Evolutionary conservation across 2,329 filamentous ascomycete species (phyloP).

Genomic region (Pseudopyrenochaeta lycopersici): DNA sequence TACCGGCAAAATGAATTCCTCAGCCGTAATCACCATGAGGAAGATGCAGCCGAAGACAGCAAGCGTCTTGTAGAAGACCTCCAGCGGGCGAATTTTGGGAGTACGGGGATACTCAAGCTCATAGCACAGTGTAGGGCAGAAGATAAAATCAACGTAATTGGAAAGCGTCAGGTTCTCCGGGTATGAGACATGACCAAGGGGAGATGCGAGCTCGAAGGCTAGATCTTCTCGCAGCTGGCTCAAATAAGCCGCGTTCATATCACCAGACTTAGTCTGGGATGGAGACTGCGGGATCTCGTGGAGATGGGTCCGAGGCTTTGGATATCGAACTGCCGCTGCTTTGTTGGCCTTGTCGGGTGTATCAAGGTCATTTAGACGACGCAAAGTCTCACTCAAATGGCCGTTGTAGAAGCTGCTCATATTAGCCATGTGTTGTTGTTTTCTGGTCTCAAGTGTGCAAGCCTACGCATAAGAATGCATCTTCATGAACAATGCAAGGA

Average conservation of each 20-base stretch:
- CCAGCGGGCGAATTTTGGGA: conserved; percentile 76
- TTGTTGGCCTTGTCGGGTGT: conserved; percentile 74
- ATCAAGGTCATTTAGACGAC: conserved; percentile 81
- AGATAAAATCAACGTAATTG: conserved; percentile 87
- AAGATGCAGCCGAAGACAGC: conserved; percentile 98
- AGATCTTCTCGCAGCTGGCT: conserved; percentile 82
- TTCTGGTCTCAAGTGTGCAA: too few species aligned
- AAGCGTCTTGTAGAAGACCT: conserved; percentile 83
- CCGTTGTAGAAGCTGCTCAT: conserved; percentile 86
- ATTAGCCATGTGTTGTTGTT: not conserved
- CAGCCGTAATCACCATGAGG: conserved; percentile 86
- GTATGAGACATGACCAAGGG: conserved; percentile 88
- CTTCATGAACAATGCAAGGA: conserved; percentile 95
- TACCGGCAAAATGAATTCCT: conserved; percentile 95
- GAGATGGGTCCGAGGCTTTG: conserved; percentile 58
- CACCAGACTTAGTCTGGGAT: conserved; percentile 56
- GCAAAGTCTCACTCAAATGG: conserved; percentile 87
- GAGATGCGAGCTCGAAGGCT: conserved; percentile 88
- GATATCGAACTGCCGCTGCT: conserved; percentile 80
- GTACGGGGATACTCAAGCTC: conserved; percentile 95
- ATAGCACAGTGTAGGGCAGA: conserved; percentile 96
- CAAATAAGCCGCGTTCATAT: conserved; percentile 54
- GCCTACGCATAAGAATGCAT: conserved; percentile 87
- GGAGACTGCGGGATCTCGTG: conserved; percentile 59
- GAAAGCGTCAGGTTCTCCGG: conserved; percentile 83